Evolutionary conservation across 2,329 filamentous ascomycete genomes (phyloP), one percentile per base, ranked within the genome.

Genomic region (Coniochaeta sp.): DNA sequence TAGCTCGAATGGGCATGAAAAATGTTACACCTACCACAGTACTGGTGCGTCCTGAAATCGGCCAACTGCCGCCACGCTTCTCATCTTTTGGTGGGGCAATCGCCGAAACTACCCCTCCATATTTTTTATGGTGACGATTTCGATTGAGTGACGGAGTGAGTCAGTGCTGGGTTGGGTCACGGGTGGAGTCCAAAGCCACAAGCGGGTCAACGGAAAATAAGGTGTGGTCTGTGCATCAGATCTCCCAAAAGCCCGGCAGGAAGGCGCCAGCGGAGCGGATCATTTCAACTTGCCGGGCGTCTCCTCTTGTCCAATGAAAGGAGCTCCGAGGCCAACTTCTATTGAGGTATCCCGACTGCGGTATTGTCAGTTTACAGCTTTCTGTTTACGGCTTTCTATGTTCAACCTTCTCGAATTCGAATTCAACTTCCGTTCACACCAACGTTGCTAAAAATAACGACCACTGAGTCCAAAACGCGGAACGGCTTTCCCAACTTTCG

Each of bases 201-300:
- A 36, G 34, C 34, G 34, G 34, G 34, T 9, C 12, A 3, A 9
- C 8, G 8, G 8, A 33, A 63, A 63, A 66, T 65, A 67, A 67
- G 64, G 43, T 62, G 59, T 66, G 65, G 64, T 63, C 62, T 50
- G 58, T 66, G 66, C 63, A 24, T 14, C 43, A 47, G 43, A 47
- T 47, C 43, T 47, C 19, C 19, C 3, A 24, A 14, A 43, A 43
- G 9, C 38, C 4, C 16, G n/a, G 17, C 17, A 52, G 36, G 17
- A 28, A 36, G 34, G 26, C 19, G 33, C n/a, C 43, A 40, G 36
- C 60, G 54, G 24, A 28, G 31, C 65, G 65, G 65, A 66, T 64
- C 60, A 66, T 64, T n/a, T 63, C 19, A 26, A 3, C 8, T 26
- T 14, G 19, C 43, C 43, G 43, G 43, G 19, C 43, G 43, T 26